Evolutionary conservation across 1,139 yeast genomes (phyloP).

Genomic region (Suhomyces yuchorum): DNA sequence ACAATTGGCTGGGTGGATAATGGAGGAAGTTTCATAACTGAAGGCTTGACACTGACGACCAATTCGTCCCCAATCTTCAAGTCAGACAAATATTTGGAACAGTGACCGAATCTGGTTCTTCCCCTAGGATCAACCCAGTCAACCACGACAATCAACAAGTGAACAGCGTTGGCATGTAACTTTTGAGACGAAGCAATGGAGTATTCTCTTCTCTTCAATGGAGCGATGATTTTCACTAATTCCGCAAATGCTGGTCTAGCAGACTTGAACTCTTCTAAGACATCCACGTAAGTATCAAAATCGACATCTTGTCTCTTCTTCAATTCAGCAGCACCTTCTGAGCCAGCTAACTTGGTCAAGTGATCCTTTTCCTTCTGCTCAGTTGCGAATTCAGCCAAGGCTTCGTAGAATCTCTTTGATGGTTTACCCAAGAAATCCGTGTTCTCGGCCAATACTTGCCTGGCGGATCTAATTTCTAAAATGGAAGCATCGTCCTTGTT

Average conservation of each 20-base stretch:
- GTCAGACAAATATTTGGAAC: conserved; percentile 86
- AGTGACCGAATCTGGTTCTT: conserved; percentile 88
- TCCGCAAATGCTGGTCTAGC: conserved; percentile 81
- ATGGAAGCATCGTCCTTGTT: conserved; percentile 62
- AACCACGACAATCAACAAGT: conserved; percentile 89
- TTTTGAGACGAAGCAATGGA: conserved; percentile 98
- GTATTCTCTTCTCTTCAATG: conserved; percentile 95
- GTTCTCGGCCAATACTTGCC: conserved; percentile 78
- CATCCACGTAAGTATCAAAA: conserved; percentile 78
- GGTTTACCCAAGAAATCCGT: conserved; percentile 93
- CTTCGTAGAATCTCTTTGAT: conserved; percentile 90
- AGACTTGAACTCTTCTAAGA: conserved; percentile 75
- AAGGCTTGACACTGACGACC: conserved; percentile 93
- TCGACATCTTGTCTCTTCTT: conserved; percentile 86
- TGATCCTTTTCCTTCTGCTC: conserved; percentile 67
- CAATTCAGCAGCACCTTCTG: conserved; percentile 85
- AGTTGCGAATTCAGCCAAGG: conserved; percentile 71
- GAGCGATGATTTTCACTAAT: conserved; percentile 71
- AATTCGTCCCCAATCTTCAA: conserved; percentile 79
- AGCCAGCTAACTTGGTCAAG: conserved; percentile 64
- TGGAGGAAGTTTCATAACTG: conserved; percentile 95
- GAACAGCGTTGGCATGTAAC: conserved; percentile 88
- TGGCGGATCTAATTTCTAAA: conserved; percentile 75
- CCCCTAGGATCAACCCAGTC: conserved; percentile 93
- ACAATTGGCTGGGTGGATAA: conserved; percentile 85